Evolutionary conservation across 148 eudicot genomes (phyloP).

Genomic region (Fallopia convolvulus): DNA sequence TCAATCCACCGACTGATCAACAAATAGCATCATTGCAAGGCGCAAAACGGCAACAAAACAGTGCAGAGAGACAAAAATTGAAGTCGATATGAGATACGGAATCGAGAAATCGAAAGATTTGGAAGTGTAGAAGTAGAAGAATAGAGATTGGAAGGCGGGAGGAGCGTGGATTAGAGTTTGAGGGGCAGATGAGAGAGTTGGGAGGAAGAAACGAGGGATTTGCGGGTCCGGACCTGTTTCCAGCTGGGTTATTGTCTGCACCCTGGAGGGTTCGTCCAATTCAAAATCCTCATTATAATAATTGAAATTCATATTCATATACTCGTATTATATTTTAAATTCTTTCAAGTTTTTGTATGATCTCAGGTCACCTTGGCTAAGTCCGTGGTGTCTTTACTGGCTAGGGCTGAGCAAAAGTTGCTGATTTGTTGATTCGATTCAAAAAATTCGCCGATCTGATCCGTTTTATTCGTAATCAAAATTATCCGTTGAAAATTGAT

Average conservation of each 20-base stretch:
- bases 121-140: background rate
- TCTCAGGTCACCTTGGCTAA: too few species aligned
- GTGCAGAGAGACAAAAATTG: background rate
- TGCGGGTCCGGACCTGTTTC: constrained; percentile 9
- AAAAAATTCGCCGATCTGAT: too few species aligned
- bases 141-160: constrained; percentile 4
- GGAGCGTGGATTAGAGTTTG: background rate
- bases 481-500: too few species aligned
- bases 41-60: background rate
- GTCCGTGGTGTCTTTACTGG: too few species aligned
- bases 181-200: background rate
- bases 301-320: background rate
- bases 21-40: background rate
- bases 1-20: constrained; percentile 4
- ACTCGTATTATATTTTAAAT: too few species aligned
- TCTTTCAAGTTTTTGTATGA: too few species aligned
- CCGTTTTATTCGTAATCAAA: too few species aligned
- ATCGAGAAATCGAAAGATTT: background rate
- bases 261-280: background rate
- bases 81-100: background rate
- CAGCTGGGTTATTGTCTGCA: constrained; percentile 6
- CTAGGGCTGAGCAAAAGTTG: too few species aligned
- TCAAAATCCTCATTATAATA: background rate
- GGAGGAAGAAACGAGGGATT: background rate
- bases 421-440: too few species aligned